Evolutionary conservation across 805 yeast species (phyloP).

Genomic region (Suhomyces sp.): DNA sequence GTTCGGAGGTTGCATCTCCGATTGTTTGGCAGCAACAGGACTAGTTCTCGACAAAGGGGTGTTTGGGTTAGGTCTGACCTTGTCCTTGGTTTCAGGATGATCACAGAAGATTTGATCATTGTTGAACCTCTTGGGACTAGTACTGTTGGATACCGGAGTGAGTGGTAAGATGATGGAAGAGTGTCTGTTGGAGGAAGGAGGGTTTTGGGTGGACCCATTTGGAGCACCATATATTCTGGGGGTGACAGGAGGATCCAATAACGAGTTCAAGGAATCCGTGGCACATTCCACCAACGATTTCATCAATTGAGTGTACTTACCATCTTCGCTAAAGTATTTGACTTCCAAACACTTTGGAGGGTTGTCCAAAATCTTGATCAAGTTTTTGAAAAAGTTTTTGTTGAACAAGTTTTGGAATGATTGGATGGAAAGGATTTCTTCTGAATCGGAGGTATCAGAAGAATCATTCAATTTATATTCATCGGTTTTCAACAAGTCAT

Average conservation of each 20-base stretch:
- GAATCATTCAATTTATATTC: slow-evolving; percentile 23
- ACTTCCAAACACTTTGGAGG: slow-evolving; percentile 48
- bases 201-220: not conserved
- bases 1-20: slow-evolving; percentile 13
- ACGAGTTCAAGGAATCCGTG: slow-evolving; percentile 22
- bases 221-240: slow-evolving; percentile 23
- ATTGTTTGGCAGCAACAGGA: slow-evolving; percentile 7
- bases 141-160: slow-evolving; percentile 26
- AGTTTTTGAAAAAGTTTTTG: slow-evolving; percentile 22
- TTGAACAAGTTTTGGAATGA: slow-evolving; percentile 17
- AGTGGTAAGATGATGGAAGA: slow-evolving; percentile 12
- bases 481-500: slow-evolving; percentile 15
- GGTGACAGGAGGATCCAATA: slow-evolving; percentile 29
- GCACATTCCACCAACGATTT: slow-evolving; percentile 32
- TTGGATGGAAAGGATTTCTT: slow-evolving; percentile 18
- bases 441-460: slow-evolving; percentile 13
- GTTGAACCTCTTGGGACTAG: slow-evolving; percentile 21
- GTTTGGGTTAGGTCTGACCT: slow-evolving; percentile 7
- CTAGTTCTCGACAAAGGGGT: slow-evolving; percentile 10
- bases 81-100: slow-evolving; percentile 1
- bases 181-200: slow-evolving; percentile 1
- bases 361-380: slow-evolving; percentile 39
- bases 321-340: slow-evolving; percentile 42
- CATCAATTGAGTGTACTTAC: slow-evolving; percentile 38
- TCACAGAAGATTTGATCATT: slow-evolving; percentile 6